Evolutionary conservation across 495 filamentous ascomycete genomes (phyloP).

Genomic region (Annulohypoxylon maeteangense): DNA sequence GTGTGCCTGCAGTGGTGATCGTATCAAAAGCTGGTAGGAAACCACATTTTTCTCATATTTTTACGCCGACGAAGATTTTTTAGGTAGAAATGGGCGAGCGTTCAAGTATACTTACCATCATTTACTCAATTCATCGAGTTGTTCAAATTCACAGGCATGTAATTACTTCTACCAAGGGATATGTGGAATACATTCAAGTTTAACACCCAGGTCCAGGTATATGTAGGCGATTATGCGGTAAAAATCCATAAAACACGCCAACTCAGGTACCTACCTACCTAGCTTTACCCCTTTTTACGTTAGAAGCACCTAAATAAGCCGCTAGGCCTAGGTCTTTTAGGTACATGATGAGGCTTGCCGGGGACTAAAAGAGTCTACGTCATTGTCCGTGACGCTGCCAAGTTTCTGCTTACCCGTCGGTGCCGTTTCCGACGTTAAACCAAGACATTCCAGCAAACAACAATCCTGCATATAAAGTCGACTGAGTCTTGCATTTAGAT

Average conservation of each 20-base stretch:
- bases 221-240: background rate
- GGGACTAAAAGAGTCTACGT: background rate
- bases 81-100: too few species aligned
- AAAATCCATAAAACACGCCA: background rate
- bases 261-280: background rate
- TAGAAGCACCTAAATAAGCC: background rate
- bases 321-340: background rate
- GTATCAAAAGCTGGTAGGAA: background rate
- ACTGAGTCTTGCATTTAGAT: too few species aligned
- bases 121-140: too few species aligned
- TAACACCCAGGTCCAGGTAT: too few species aligned
- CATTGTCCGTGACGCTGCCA: background rate
- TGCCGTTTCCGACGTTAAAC: background rate
- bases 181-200: too few species aligned
- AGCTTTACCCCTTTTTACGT: background rate
- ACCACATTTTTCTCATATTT: background rate
- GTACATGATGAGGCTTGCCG: background rate
- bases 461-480: background rate
- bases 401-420: slow-evolving; percentile 3
- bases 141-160: too few species aligned
- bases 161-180: too few species aligned
- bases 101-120: too few species aligned
- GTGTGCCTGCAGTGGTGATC: background rate
- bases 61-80: background rate
- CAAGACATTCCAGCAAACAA: background rate